phyloP scores from a whole-genome alignment of 2,329 filamentous ascomycete genomes.

The Colletotrichum cordylinicola region DNA sequence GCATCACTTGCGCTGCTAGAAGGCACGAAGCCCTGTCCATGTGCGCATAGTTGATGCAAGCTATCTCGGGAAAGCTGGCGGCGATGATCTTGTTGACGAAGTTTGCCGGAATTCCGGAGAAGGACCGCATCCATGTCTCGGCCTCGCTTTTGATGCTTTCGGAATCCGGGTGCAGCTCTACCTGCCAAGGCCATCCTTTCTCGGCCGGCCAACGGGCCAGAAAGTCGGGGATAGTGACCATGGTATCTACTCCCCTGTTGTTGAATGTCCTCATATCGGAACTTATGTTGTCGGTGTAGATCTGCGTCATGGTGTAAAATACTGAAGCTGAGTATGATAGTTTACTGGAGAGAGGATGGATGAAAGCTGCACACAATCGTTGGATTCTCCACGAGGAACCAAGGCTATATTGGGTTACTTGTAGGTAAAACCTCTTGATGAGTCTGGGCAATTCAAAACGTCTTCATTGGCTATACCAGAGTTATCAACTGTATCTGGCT shows the following conservation, averaged over 20 bases:
- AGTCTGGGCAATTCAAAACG: background rate
- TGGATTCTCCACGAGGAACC: no score
- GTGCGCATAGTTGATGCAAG: background rate
- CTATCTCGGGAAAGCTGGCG: background rate
- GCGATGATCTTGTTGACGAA: background rate
- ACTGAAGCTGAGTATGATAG: background rate
- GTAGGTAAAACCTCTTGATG: background rate
- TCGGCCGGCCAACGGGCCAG: background rate
- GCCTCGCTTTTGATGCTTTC: fast-evolving
- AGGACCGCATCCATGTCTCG: background rate
- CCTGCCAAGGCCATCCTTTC: background rate
- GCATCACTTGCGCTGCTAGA: background rate
- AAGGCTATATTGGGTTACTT: background rate
- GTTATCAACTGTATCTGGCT: background rate
- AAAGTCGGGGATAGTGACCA: background rate
- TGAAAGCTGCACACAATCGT: no score
- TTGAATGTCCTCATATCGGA: background rate
- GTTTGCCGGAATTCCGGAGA: background rate
- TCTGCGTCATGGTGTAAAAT: background rate
- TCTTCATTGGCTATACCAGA: background rate
- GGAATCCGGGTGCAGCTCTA: background rate
- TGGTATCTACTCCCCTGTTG: background rate
- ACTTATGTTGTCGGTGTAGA: background rate
- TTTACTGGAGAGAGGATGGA: background rate
- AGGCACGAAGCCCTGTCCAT: background rate